Base-by-base conservation (phyloP, 495 filamentous ascomycete species). In the Pyrenula massariospora region DNA sequence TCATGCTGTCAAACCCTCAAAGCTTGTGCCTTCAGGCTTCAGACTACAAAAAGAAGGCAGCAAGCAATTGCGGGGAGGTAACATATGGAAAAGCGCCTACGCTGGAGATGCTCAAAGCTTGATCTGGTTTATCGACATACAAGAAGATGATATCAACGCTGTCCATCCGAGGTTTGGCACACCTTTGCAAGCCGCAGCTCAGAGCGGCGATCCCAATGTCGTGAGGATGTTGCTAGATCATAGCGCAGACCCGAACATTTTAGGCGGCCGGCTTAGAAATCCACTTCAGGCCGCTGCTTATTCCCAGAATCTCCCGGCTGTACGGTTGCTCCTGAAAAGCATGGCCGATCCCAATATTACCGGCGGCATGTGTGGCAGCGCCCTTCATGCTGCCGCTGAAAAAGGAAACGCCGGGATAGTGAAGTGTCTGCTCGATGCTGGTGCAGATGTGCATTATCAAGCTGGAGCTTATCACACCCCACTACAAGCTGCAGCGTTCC, bases 321-420 rank as follows among this genome's bases (percentile, higher is more conserved):
- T 47, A 2, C 15, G 25, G 25, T 10, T 24, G 15, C 54, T 56
- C 3, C 19, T 57, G 3, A 31, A 55, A 24, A 31, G 12, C 22
- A 21, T 23, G 19, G 50, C 50, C n/a, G 19, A 15, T 25, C 19
- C 23, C 23, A 22, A 53, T 22, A 22, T 12, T 2, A 12, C 48
- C 20, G 36, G 31, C 31, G 56, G 54, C 11, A 42, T 19, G 5
- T 57, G 25, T 50, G 58, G 58, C 3, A 60, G 58, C 50, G 58
- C 59, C 19, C 55, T 60, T 12, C 55, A 56, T 49, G 58, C 58
- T 2, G 56, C 56, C 24, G 58, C 25, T 1, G 15, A 23, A 3
- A 1, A 10, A 3, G 48, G 54, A 21, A n/a, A 10, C 11, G 5
- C 3, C 23, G 3, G 10, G 19, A 54, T n/a, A n/a, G n/a, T n/a